A percentile compares a stretch with the other conserved stretches of the same genome.
phyloP scores from a whole-genome alignment of 164 flowering plant species.

The Aristolochia contorta region DNA sequence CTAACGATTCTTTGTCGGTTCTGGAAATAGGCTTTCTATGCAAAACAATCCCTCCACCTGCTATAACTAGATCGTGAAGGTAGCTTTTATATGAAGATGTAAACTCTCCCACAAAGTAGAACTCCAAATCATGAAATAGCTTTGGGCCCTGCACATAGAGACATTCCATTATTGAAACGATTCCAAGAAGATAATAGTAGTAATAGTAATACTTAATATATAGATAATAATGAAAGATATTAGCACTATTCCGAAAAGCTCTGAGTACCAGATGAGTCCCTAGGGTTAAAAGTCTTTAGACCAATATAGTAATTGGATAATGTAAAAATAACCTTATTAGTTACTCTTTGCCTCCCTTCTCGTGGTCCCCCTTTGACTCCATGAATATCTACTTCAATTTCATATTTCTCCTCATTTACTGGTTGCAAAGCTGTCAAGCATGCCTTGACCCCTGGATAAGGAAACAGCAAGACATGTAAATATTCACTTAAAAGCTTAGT shows the following conservation, averaged over 20 bases:
- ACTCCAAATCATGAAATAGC: constrained; percentile 49
- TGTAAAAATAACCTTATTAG: constrained; percentile 44
- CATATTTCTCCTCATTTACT: constrained; percentile 62
- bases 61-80: constrained; percentile 60
- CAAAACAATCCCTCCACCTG: constrained; percentile 77
- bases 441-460: constrained; percentile 66
- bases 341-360: constrained; percentile 56
- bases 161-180: neutral
- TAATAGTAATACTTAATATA: neutral
- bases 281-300: neutral
- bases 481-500: neutral
- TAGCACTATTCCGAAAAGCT: neutral
- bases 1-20: constrained; percentile 12
- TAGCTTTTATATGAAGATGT: constrained; percentile 53
- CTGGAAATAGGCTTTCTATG: constrained; percentile 60
- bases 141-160: constrained; percentile 61
- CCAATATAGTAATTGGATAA: neutral
- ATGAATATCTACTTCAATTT: constrained; percentile 58
- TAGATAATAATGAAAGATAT: neutral
- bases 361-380: constrained; percentile 68
- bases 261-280: neutral
- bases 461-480: neutral
- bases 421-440: constrained; percentile 50
- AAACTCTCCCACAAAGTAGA: constrained; percentile 69
- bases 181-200: neutral